Percentiles rank a stretch among this genome's conserved stretches.
Evolutionary conservation across 306 rosid genomes (phyloP).

Genomic region (Castanea sativa): DNA sequence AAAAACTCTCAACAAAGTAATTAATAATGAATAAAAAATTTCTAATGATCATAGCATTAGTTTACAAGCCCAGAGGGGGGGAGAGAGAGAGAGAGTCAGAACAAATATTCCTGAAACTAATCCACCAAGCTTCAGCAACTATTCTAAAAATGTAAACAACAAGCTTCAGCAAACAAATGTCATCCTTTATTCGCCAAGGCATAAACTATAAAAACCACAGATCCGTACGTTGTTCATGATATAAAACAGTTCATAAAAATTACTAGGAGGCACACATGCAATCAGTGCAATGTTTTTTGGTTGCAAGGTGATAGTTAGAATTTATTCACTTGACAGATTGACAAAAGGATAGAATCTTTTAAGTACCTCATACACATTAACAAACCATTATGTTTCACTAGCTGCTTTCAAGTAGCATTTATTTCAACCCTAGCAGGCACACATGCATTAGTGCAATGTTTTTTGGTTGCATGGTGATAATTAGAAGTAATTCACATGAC

Average conservation of each 20-base stretch:
- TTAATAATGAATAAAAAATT: neutral
- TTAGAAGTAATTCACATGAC: neutral
- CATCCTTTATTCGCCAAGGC: neutral
- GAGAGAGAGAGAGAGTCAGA: conserved; percentile 2
- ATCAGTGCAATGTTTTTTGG: neutral
- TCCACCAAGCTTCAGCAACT: neutral
- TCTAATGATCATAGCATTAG: neutral
- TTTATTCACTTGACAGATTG: neutral
- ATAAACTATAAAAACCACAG: neutral
- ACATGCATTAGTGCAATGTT: neutral
- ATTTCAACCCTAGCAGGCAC: too few relatives aligned
- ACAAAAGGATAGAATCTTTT: neutral
- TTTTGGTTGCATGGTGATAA: neutral
- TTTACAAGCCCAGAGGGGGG: conserved; percentile 10
- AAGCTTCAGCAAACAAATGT: neutral
- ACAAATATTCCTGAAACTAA: conserved; percentile 13
- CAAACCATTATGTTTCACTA: too few relatives aligned
- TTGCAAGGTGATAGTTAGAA: neutral
- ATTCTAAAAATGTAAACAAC: neutral
- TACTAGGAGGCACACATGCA: neutral
- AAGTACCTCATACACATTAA: neutral
- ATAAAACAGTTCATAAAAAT: neutral
- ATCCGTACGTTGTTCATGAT: neutral
- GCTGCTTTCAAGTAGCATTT: neutral
- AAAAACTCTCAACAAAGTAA: neutral